Conservation (phyloP, 2,329 filamentous ascomycete genomes). For the Didymella arachidicola region DNA sequence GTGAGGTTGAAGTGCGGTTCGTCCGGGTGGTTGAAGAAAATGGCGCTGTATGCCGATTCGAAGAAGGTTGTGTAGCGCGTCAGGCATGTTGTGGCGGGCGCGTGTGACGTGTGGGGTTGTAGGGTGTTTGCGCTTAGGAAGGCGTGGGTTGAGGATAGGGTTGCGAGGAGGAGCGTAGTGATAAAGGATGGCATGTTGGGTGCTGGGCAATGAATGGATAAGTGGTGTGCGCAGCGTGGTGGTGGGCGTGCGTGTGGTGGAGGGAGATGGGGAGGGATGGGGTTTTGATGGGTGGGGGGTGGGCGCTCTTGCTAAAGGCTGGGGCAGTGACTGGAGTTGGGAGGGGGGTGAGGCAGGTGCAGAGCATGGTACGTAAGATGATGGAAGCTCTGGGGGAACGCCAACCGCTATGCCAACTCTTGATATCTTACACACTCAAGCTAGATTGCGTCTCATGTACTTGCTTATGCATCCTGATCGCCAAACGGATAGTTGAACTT, state of each 20-base stretch:
- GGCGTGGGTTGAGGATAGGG: constrained; percentile 1
- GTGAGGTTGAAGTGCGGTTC: constrained; percentile 7
- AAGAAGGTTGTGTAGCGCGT: background rate
- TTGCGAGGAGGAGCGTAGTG: constrained; percentile 4
- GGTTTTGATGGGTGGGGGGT: background rate
- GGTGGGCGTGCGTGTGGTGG: background rate
- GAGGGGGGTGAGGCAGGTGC: too few species aligned
- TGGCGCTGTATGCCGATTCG: background rate
- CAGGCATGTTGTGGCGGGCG: background rate
- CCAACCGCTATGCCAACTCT: constrained; percentile 5
- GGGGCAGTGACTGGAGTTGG: background rate
- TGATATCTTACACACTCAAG: background rate
- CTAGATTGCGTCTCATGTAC: background rate
- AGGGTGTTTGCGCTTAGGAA: too few species aligned
- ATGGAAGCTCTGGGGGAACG: background rate
- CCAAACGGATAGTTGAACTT: constrained; percentile 99
- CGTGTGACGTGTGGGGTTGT: background rate
- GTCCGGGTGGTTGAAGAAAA: constrained; percentile 9
- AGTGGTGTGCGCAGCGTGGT: background rate
- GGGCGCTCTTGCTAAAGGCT: background rate
- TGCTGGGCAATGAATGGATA: constrained; percentile 11
- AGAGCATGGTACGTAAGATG: background rate
- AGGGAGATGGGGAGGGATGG: background rate
- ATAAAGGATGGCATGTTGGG: constrained; percentile 12
- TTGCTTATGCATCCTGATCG: constrained; percentile 49